A percentile compares a stretch with the other conserved stretches of the same genome.
phyloP scores from a whole-genome alignment of 1,284 basidiomycete genomes.

The Inonotus hispidus region DNA sequence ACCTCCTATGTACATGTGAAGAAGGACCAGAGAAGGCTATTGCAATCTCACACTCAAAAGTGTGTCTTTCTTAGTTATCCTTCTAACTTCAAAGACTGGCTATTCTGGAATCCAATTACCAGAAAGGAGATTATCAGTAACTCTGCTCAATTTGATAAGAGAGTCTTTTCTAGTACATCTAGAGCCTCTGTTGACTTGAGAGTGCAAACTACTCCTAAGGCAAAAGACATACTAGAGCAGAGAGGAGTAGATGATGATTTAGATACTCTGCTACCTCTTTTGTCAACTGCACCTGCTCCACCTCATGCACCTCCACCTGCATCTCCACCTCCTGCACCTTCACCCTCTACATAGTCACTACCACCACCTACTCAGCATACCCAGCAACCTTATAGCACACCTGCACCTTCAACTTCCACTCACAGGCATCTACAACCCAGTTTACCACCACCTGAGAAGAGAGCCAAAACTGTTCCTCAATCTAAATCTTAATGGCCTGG shows the following conservation, averaged over 20 bases:
- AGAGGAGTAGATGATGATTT: neutral
- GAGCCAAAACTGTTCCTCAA: no score
- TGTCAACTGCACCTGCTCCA: neutral
- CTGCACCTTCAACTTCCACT: neutral
- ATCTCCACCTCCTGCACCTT: neutral
- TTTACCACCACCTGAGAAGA: no score
- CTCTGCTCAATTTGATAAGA: slow-evolving; percentile 23
- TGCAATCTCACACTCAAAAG: no score
- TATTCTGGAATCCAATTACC: no score
- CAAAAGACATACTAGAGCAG: neutral
- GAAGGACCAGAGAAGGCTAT: no score
- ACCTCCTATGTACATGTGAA: no score
- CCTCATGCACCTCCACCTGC: neutral
- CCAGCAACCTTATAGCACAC: slow-evolving; percentile 21
- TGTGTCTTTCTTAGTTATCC: no score
- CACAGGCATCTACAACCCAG: no score
- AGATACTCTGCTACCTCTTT: no score
- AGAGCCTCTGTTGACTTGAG: neutral
- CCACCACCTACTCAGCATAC: slow-evolving; percentile 22
- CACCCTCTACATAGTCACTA: neutral
- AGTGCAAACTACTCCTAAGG: neutral
- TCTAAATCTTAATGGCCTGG: no score
- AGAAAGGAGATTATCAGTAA: slow-evolving; percentile 29
- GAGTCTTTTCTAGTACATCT: slow-evolving; percentile 27
- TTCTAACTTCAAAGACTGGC: no score